Evolutionary conservation across 1,284 basidiomycete genomes (phyloP).

Genomic region (Boletus mariae): DNA sequence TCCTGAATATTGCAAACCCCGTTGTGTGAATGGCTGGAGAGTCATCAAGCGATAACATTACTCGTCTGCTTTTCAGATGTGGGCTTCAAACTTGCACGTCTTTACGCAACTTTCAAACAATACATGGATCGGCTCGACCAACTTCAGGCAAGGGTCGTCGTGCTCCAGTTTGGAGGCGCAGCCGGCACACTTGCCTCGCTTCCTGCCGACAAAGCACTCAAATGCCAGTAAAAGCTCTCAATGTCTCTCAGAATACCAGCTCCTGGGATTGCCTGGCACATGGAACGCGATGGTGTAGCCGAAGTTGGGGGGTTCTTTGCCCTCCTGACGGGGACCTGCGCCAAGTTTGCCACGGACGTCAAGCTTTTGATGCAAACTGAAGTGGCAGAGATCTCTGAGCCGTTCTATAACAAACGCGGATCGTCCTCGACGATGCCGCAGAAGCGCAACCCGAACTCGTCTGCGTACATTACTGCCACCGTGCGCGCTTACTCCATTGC

Average conservation of each 20-base stretch:
- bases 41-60: no score
- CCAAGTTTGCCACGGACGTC: conserved; percentile 42
- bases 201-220: conserved; percentile 35
- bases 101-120: conserved; percentile 40
- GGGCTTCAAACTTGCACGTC: conserved; percentile 43
- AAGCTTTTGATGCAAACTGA: conserved; percentile 47
- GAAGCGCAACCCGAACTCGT: conserved; percentile 43
- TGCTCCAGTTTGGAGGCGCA: conserved; percentile 43
- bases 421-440: conserved; percentile 47
- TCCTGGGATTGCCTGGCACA: conserved; percentile 45
- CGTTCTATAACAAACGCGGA: conserved; percentile 39
- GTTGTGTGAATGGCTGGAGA: no score
- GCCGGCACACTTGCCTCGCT: conserved; percentile 43
- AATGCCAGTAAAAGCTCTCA: conserved; percentile 38
- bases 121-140: conserved; percentile 37
- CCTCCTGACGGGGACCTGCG: conserved; percentile 40
- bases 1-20: no score
- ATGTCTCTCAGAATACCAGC: conserved; percentile 32
- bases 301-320: conserved; percentile 41
- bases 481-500: conserved; percentile 37
- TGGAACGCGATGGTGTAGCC: conserved; percentile 42
- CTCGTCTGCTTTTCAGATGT: conserved; percentile 6
- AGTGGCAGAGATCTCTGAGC: conserved; percentile 41
- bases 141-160: conserved; percentile 34
- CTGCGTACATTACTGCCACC: conserved; percentile 40